phyloP scores from a whole-genome alignment of 148 eudicot species.

The Fagopyrum esculentum region DNA sequence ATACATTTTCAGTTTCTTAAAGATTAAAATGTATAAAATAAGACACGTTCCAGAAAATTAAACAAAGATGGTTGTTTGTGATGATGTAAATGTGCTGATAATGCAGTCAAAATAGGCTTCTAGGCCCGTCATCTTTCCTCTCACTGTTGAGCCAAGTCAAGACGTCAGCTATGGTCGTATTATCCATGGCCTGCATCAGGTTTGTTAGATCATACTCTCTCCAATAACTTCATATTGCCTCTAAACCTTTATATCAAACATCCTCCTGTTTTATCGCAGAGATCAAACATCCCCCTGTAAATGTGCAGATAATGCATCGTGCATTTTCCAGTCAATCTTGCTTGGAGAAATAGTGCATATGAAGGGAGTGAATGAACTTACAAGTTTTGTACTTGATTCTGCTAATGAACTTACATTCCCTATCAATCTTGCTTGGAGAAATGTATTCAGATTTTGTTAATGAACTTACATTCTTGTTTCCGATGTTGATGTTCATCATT shows the following conservation, averaged over 20 bases:
- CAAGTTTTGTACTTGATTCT: no score
- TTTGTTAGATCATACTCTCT: constrained; percentile 13
- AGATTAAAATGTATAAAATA: background rate
- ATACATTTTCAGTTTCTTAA: background rate
- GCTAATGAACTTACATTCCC: no score
- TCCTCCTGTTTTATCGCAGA: constrained; percentile 36
- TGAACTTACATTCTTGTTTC: no score
- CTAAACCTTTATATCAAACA: background rate
- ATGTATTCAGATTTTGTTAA: no score
- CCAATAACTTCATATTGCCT: background rate
- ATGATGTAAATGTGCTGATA: constrained; percentile 41
- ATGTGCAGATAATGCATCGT: no score
- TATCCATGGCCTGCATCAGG: constrained; percentile 99
- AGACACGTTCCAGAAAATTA: background rate
- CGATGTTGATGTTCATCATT: no score
- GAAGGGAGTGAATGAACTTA: no score
- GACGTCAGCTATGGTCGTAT: constrained; percentile 83
- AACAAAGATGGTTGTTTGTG: background rate
- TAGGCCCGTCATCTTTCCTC: constrained; percentile 93
- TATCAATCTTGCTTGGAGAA: no score
- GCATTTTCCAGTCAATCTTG: no score
- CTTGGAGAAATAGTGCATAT: no score
- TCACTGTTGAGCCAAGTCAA: constrained; percentile 23
- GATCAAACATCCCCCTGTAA: constrained; percentile 32
- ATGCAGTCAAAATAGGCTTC: constrained; percentile 91